Evolutionary conservation across 176 grass and related monocot species (phyloP), one percentile per base, ranked within the genome.

Genomic region (Aegilops tauschii): DNA sequence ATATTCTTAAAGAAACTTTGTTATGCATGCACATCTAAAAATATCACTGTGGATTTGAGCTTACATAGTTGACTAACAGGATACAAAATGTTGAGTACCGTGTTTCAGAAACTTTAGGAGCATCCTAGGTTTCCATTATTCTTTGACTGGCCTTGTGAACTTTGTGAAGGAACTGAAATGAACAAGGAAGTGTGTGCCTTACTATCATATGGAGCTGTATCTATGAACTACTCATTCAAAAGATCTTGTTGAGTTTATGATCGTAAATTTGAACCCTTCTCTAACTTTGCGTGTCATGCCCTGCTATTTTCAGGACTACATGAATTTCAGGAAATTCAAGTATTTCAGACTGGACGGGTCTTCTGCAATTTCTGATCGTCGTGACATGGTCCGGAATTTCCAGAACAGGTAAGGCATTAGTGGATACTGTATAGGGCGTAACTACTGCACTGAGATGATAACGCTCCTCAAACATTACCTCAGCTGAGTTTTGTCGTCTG

Each of bases 261-360:
- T 40, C 25, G 28, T 1, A 50, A 58, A 12, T 20, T 18, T 82
- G 6, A 71, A 29, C 11, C 13, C 5, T 34, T 70, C 61, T 58
- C 9, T 62, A 40, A 79, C 34, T 79, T 23, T 65, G 32, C 54
- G 8, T 63, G 9, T 83, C 44, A 58, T 81, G 1, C 85, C 16
- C 71, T 90, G 4, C 45, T 77, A 83, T 87, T 91, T 93, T 52
- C 89, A 99, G 97, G 97, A 99, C 75, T 99, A 99, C 65, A 99
- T 99, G 97, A 99, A 99, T 84, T 99, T 95, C 62, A 99, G 97
- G 82, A 99, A 99, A 90, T 99, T 94, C 30, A 99, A 96, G 83
- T 99, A 99, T 80, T 97, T 96, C 50, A 93, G 97, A 84, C 87
- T 99, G 75, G 97, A 99, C 77, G 97, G 97, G 79, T 97, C 94